Evolutionary conservation across 176 grass and related monocot species (phyloP), one percentile per base, ranked within the genome.

Genomic region (Eragrostis curvula): DNA sequence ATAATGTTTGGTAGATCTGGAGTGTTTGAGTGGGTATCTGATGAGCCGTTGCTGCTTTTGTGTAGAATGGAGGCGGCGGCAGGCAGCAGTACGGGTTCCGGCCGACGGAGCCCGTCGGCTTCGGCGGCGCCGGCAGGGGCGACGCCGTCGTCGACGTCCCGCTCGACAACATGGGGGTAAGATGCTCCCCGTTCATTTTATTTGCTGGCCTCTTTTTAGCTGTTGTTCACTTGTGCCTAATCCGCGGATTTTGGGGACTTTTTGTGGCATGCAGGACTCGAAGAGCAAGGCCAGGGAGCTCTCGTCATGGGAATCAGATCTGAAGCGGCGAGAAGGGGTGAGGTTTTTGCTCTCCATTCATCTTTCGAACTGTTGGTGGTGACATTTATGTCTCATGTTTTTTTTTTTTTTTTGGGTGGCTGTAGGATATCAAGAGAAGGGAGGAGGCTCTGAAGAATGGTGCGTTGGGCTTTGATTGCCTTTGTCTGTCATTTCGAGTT

Each of bases 401-500:
- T 62, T 17, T 77, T 13, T 55, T 81, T 82, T 48, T 79, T 81
- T 70, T n/a, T n/a, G n/a, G n/a, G 28, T 83, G 70, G 20, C 17
- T 76, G 66, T 55, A 97, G 94, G 94, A 94, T 77, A 89, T 97
- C 81, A 97, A 88, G 80, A 87, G 87, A 61, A 91, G 94, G 87
- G 94, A 97, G 86, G 87, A 92, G 61, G 87, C 89, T n/a, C 60
- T 97, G 59, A 89, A 77, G 81, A 94, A 70, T 74, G 91, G 94
- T 97, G 61, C 27, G 75, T 76, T 12, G 0, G 23, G 3, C 0
- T 65, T 65, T 82, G 12, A 11, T 70, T 68, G 36, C 8, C 15
- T 41, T 9, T 30, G 21, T 70, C 43, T 42, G 55, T 85, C 41
- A 25, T 82, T 66, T 82, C 15, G n/a, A 70, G 14, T 63, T 68